These are phyloP conservation scores for Pleurostoma richardsiae DNA, from an alignment of 2,329 filamentous ascomycete genomes.

Conservation along the genomic window DNA sequence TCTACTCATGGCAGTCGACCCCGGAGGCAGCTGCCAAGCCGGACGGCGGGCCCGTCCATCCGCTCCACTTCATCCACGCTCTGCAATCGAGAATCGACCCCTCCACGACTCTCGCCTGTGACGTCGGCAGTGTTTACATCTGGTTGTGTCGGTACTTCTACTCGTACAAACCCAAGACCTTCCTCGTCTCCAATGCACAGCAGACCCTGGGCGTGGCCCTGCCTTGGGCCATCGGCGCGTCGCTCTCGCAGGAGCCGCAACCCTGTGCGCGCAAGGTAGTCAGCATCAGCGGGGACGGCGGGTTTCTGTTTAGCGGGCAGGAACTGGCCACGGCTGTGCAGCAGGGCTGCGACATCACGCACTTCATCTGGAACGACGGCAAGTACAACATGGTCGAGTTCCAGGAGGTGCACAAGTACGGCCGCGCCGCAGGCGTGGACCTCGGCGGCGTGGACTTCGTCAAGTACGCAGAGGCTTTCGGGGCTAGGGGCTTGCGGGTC, in stretches of 20 bases:
- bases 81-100: conserved; percentile 33
- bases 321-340: conserved; percentile 39
- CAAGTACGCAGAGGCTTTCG: conserved; percentile 39
- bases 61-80: conserved; percentile 36
- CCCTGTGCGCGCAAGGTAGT: conserved; percentile 38
- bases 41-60: conserved; percentile 29
- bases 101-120: conserved; percentile 34
- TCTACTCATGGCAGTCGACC: conserved; percentile 25
- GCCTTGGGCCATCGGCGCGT: conserved; percentile 42
- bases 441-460: conserved; percentile 42
- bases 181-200: conserved; percentile 42
- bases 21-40: conserved; percentile 12
- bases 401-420: conserved; percentile 44
- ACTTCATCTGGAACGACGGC: conserved; percentile 45
- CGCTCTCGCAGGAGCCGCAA: conserved; percentile 29
- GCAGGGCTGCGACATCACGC: conserved; percentile 41
- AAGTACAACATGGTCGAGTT: conserved; percentile 47
- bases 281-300: conserved; percentile 38
- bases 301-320: conserved; percentile 42
- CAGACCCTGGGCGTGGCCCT: conserved; percentile 42
- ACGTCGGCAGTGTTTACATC: conserved; percentile 44
- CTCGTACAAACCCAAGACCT: conserved; percentile 34
- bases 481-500: conserved; percentile 37
- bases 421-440: conserved; percentile 34
- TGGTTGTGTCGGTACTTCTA: conserved; percentile 40